phyloP scores from a whole-genome alignment of 139 green algal species.

The Chlamydomonas eustigma region DNA sequence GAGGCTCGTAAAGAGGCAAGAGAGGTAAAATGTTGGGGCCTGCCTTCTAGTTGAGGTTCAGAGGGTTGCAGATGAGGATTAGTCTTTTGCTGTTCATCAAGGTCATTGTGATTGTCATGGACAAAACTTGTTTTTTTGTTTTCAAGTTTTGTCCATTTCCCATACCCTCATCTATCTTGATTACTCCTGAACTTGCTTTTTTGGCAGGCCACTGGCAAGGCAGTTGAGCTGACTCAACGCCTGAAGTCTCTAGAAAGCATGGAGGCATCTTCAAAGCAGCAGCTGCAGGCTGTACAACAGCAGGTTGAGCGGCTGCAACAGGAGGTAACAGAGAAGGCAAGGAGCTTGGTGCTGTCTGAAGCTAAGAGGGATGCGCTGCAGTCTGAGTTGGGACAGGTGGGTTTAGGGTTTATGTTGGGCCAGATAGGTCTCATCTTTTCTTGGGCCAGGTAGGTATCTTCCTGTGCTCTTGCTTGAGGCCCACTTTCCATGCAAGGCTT shows the following conservation, averaged over 20 bases:
- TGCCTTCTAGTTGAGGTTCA: not conserved
- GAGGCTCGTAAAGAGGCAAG: not conserved
- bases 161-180: too few relatives aligned
- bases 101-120: too few relatives aligned
- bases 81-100: too few relatives aligned
- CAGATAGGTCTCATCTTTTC: not conserved
- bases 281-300: not conserved
- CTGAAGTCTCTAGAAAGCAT: not conserved
- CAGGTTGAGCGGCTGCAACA: not conserved
- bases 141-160: too few relatives aligned
- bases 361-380: not conserved
- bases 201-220: slow-evolving; percentile 5
- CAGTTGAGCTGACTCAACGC: slow-evolving; percentile 5
- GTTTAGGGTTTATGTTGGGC: not conserved
- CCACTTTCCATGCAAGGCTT: too few relatives aligned
- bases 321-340: not conserved
- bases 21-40: not conserved
- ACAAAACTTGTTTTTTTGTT: too few relatives aligned
- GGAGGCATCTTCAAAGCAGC: not conserved
- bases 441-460: too few relatives aligned
- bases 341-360: not conserved
- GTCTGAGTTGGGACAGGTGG: not conserved
- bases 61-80: too few relatives aligned
- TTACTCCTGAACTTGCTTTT: too few relatives aligned
- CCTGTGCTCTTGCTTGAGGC: too few relatives aligned